These are phyloP conservation scores for Eutrema salsugineum DNA, from an alignment of 441 rosid genomes.

Conservation along the genomic window DNA sequence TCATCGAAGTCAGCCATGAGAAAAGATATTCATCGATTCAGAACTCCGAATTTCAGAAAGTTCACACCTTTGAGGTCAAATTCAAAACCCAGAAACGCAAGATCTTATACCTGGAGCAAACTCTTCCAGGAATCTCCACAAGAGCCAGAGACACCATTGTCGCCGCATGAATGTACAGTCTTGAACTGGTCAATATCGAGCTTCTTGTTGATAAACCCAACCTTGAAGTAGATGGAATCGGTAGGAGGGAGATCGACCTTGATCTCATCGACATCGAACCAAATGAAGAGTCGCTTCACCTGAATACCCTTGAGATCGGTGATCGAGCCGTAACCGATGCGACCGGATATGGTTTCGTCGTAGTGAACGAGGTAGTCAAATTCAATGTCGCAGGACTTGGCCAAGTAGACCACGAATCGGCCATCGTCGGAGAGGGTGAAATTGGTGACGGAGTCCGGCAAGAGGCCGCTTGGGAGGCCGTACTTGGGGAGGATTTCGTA, in stretches of 20 bases:
- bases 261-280: constrained; percentile 85
- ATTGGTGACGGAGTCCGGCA: constrained; percentile 55
- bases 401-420: constrained; percentile 46
- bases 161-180: constrained; percentile 82
- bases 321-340: constrained; percentile 69
- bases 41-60: not conserved
- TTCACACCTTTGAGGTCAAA: not conserved
- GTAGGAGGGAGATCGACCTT: constrained; percentile 89
- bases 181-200: constrained; percentile 78
- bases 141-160: constrained; percentile 37
- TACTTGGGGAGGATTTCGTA: constrained; percentile 74
- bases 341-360: constrained; percentile 64
- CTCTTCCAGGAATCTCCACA: constrained; percentile 45
- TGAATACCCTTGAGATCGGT: constrained; percentile 72
- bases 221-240: constrained; percentile 79
- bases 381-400: constrained; percentile 55
- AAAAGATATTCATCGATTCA: not conserved
- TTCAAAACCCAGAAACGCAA: not conserved
- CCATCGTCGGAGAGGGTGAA: constrained; percentile 73
- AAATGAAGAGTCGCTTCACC: constrained; percentile 65
- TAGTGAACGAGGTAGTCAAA: constrained; percentile 87
- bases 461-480: constrained; percentile 86
- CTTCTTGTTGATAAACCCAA: constrained; percentile 83
- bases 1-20: not conserved
- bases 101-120: constrained; percentile 47